phyloP scores from a whole-genome alignment of 257 asterid genomes.

The Nicotiana attenuata region DNA sequence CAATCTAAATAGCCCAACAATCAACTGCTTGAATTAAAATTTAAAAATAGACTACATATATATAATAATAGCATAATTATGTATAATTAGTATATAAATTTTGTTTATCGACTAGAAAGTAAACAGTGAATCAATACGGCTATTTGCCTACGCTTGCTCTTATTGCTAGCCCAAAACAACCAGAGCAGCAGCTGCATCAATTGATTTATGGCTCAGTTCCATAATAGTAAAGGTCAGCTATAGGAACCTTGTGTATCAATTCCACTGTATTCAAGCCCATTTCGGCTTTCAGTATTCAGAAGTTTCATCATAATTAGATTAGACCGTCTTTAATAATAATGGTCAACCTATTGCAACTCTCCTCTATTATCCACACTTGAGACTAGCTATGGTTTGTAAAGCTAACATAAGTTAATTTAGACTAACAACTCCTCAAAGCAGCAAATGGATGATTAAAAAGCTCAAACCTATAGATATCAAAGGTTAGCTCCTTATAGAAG shows the following conservation, averaged over 20 bases:
- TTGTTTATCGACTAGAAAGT: too few species aligned
- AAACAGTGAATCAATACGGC: too few species aligned
- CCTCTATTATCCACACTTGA: neutral
- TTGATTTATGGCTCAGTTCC: neutral
- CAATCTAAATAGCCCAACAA: too few species aligned
- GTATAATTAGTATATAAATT: too few species aligned
- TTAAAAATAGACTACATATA: too few species aligned
- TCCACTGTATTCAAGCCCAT: neutral
- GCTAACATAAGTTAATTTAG: neutral
- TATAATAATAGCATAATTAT: too few species aligned
- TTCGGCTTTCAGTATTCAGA: neutral
- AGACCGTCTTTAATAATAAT: neutral
- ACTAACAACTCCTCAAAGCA: neutral
- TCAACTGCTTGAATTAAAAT: too few species aligned
- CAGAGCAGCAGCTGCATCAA: neutral
- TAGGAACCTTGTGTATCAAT: neutral
- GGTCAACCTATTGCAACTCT: neutral
- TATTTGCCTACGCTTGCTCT: too few species aligned
- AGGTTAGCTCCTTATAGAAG: slow-evolving; percentile 66
- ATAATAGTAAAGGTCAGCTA: neutral
- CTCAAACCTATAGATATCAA: slow-evolving; percentile 76
- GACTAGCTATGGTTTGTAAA: neutral
- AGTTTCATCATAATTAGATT: neutral
- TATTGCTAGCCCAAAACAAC: neutral
- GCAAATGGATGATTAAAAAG: neutral